phyloP scores from a whole-genome alignment of 1,284 basidiomycete species.

The Omphalotus olearius region DNA sequence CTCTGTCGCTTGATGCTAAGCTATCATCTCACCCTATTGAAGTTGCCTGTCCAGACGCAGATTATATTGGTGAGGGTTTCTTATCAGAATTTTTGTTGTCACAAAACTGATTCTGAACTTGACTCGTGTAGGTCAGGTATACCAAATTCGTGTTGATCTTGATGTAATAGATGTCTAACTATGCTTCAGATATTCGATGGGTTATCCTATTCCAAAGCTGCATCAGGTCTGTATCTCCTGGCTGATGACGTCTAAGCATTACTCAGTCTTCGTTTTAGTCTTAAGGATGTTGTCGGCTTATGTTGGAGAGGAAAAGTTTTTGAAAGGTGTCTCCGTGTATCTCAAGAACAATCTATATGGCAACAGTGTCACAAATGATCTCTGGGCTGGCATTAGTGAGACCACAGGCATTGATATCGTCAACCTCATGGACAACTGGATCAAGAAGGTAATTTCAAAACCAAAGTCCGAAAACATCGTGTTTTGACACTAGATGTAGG shows the following conservation, averaged over 20 bases:
- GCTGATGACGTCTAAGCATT: background rate
- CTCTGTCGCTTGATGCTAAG: constrained; percentile 84
- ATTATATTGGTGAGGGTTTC: constrained; percentile 57
- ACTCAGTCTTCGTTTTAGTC: constrained; percentile 42
- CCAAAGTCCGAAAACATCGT: background rate
- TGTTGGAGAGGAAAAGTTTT: constrained; percentile 89
- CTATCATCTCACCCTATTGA: constrained; percentile 95
- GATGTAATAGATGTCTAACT: background rate
- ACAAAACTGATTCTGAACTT: background rate
- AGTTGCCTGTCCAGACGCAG: constrained; percentile 85
- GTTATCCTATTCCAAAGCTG: constrained; percentile 85
- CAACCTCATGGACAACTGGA: constrained; percentile 91
- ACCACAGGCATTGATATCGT: constrained; percentile 79
- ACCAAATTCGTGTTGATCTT: background rate
- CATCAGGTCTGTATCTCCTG: constrained; percentile 49
- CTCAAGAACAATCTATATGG: constrained; percentile 79
- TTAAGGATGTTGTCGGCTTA: constrained; percentile 90
- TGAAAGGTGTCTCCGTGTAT: constrained; percentile 88
- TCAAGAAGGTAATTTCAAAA: constrained; percentile 61
- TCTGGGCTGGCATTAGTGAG: constrained; percentile 89
- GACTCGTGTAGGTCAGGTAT: constrained; percentile 5
- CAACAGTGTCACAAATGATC: constrained; percentile 84
- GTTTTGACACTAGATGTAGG: constrained; percentile 31
- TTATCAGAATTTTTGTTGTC: background rate
- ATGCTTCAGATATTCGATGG: constrained; percentile 78